Base-by-base conservation (phyloP, 768 basidiomycete species). In the Podaxis sp. region DNA sequence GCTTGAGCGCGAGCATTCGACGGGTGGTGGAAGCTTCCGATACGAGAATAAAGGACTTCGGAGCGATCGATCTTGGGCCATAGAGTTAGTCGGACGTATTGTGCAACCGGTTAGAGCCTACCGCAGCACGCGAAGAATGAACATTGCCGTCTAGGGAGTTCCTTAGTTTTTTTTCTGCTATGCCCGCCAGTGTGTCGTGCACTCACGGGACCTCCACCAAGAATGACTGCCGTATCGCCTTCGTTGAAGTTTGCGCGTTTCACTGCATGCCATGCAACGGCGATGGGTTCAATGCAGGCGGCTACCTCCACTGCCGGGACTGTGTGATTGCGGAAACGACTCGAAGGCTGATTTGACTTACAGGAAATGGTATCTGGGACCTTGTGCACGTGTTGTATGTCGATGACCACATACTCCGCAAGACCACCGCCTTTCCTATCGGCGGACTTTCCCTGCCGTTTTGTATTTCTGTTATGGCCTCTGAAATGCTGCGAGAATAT, bases 121-220 rank as follows among this genome's bases (percentile, higher is more conserved):
- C 70, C 74, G 70, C 17, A 81, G 71, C 6, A 78, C 74, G 59
- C 73, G 77, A 40, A 78, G 66, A 6, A 80, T 51, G 64, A 78
- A 74, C 6, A 75, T 51, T 3, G 77, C 79, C 63, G 79, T 79
- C 73, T 79, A 65, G 1, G 22, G 38, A 22, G 22, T 27, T 7
- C 19, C 15, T 46, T 43, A 24, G 41, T 2, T 9, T 33, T 33
- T 33, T 7, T 33, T 25, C 3, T 33, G 33, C 33, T 33, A 3
- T 33, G 51, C 17, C 17, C 8, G n/a, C n/a, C 12, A 2, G 8
- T 8, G 5, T 53, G 4, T 43, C 27, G 56, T 22, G 40, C 1
- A 74, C 77, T 22, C 67, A 81, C 77, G 7, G 82, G 81, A 5
- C 82, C 82, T 37, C 75, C 76, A 11, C 81, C 82, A 6, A 78